Evolutionary conservation across 108 stramenopile species (phyloP).

Genomic region (Stephanodiscus minutulus): DNA sequence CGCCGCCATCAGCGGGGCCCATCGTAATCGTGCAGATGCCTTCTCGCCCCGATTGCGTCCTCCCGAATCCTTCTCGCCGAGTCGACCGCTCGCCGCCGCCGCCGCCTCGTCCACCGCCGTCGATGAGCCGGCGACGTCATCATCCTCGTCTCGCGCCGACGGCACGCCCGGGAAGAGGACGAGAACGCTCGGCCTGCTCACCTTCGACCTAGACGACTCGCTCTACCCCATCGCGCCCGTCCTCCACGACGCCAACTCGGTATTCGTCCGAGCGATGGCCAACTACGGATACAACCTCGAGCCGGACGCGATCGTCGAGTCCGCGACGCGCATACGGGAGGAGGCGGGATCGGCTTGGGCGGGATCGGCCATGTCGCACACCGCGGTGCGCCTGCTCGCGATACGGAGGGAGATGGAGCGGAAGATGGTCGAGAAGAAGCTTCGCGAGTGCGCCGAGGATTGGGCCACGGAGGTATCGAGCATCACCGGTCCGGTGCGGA

Average conservation of each 20-base stretch:
- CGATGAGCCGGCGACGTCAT: constrained; percentile 7
- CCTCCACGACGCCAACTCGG: constrained; percentile 73
- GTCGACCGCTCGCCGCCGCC: constrained; percentile 12
- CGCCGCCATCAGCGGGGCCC: too few species aligned
- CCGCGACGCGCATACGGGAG: constrained; percentile 70
- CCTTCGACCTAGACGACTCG: constrained; percentile 90
- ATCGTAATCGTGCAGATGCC: constrained; percentile 9
- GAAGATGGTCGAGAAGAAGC: constrained; percentile 68
- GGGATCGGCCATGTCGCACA: constrained; percentile 77
- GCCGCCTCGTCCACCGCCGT: constrained; percentile 28
- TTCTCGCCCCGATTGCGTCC: constrained; percentile 27
- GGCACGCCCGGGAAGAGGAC: constrained; percentile 21
- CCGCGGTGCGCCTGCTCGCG: constrained; percentile 72
- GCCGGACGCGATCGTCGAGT: constrained; percentile 73
- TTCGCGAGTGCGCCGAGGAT: constrained; percentile 76
- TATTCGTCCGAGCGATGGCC: constrained; percentile 75
- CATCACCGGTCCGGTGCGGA: constrained; percentile 59
- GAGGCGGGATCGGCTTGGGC: constrained; percentile 58
- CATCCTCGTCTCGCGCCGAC: constrained; percentile 1
- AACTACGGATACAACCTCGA: constrained; percentile 69
- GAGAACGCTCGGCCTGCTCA: constrained; percentile 67
- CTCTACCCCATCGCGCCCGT: constrained; percentile 79
- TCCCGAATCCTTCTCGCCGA: constrained; percentile 4
- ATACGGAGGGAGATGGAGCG: constrained; percentile 85
- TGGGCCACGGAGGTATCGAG: constrained; percentile 81